phyloP scores from a whole-genome alignment of 148 eudicot species.

The Diospyros kaki region DNA sequence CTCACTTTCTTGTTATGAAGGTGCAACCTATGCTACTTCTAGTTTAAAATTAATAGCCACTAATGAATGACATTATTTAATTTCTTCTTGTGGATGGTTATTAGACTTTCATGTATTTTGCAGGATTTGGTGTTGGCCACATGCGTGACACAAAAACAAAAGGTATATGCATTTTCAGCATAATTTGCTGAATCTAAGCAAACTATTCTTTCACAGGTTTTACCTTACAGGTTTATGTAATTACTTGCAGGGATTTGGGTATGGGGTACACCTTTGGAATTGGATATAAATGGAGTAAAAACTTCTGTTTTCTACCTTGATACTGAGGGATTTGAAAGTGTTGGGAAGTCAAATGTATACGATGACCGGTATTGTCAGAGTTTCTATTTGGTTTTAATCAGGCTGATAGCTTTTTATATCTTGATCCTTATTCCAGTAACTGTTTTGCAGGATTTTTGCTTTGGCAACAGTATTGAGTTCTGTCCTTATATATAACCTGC shows the following conservation, averaged over 20 bases:
- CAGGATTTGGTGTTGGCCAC: slow-evolving; percentile 99
- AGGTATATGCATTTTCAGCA: slow-evolving; percentile 38
- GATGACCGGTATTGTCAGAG: slow-evolving; percentile 72
- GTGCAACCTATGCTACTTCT: slow-evolving; percentile 32
- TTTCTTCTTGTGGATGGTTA: neutral
- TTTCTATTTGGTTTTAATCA: slow-evolving; percentile 12
- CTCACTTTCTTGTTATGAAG: slow-evolving; percentile 93
- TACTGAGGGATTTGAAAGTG: slow-evolving; percentile 97
- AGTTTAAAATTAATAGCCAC: neutral
- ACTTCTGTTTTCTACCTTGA: slow-evolving; percentile 91
- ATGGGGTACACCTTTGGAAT: slow-evolving; percentile 89
- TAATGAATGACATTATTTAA: neutral
- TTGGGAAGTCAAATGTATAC: slow-evolving; percentile 96
- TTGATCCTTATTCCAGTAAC: slow-evolving; percentile 15
- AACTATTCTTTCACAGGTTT: neutral
- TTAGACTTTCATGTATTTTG: slow-evolving; percentile 15
- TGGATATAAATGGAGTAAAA: slow-evolving; percentile 73
- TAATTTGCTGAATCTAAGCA: slow-evolving; percentile 4
- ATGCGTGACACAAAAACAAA: slow-evolving; percentile 97
- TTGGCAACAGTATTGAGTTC: slow-evolving; percentile 93
- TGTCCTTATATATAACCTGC: slow-evolving; percentile 90
- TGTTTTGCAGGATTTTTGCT: slow-evolving; percentile 78
- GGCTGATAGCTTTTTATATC: slow-evolving; percentile 5
- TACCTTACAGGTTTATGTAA: neutral
- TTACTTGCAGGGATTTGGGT: slow-evolving; percentile 79